Evolutionary conservation across 495 filamentous ascomycete genomes (phyloP).

Genomic region (Lophium mytilinum): DNA sequence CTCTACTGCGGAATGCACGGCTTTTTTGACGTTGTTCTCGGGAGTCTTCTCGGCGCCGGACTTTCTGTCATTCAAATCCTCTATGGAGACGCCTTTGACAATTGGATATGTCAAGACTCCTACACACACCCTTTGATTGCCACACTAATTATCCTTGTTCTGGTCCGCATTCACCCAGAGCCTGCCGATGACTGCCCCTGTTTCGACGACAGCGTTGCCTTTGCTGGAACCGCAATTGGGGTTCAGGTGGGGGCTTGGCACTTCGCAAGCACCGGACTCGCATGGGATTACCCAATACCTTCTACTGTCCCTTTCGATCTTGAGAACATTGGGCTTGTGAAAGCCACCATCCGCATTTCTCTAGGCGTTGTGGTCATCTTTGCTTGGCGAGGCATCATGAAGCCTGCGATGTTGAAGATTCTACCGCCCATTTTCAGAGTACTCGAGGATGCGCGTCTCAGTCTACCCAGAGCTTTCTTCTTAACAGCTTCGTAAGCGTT

Average conservation of each 20-base stretch:
- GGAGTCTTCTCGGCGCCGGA: slow-evolving; percentile 62
- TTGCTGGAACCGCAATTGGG: slow-evolving; percentile 81
- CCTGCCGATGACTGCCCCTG: slow-evolving; percentile 96
- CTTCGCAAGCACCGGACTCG: slow-evolving; percentile 46
- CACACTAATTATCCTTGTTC: slow-evolving; percentile 55
- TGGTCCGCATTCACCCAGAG: slow-evolving; percentile 88
- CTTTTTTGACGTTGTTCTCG: slow-evolving; percentile 80
- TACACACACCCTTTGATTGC: slow-evolving; percentile 52
- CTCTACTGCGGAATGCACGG: slow-evolving; percentile 99
- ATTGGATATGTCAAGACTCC: slow-evolving; percentile 50
- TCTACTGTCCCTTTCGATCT: slow-evolving; percentile 58
- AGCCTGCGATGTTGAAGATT: slow-evolving; percentile 66
- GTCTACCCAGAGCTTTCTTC: slow-evolving; percentile 79
- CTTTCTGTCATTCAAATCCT: slow-evolving; percentile 63
- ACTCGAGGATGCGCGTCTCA: slow-evolving; percentile 68
- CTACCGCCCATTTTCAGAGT: slow-evolving; percentile 83
- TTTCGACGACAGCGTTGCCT: slow-evolving; percentile 93
- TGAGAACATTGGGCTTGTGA: slow-evolving; percentile 52
- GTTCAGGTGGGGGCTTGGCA: slow-evolving; percentile 75
- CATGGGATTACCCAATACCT: slow-evolving; percentile 50
- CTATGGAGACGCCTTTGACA: slow-evolving; percentile 59
- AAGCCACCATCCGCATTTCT: slow-evolving; percentile 55
- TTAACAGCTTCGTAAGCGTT: slow-evolving; percentile 69
- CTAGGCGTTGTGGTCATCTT: slow-evolving; percentile 78
- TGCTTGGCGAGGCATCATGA: slow-evolving; percentile 79